Percentiles rank a stretch among this genome's conserved stretches.
phyloP scores from a whole-genome alignment of 768 basidiomycete species.

The Fibroporia radiculosa region DNA sequence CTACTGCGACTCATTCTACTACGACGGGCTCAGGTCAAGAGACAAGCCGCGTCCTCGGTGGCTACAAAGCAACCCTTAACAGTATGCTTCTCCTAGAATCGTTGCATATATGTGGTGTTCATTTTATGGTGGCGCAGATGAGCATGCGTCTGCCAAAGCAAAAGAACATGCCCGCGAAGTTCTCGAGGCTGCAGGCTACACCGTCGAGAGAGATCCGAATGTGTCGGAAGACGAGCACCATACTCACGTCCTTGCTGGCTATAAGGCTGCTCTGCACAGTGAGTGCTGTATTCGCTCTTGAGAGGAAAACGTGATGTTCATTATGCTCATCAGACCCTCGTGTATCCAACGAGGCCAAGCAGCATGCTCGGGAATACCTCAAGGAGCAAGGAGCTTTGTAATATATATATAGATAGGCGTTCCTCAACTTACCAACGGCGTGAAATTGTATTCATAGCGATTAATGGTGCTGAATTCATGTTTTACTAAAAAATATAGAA shows the following conservation, averaged over 20 bases:
- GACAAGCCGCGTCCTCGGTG: conserved; percentile 27
- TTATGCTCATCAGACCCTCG: conserved; percentile 32
- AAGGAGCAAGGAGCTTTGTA: conserved; percentile 19
- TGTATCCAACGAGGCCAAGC: conserved; percentile 41
- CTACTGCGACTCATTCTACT: too few species aligned
- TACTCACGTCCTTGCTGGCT: conserved; percentile 43
- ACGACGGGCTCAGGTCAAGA: conserved; percentile 15
- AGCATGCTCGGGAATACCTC: conserved; percentile 37
- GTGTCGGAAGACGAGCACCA: conserved; percentile 32
- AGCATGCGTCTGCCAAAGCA: conserved; percentile 37
- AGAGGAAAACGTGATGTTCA: background rate
- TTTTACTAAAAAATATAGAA: too few species aligned
- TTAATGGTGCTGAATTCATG: background rate
- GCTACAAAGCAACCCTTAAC: conserved; percentile 42
- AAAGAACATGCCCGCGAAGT: conserved; percentile 50
- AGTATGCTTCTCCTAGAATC: conserved; percentile 31
- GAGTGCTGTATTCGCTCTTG: conserved; percentile 10
- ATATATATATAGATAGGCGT: background rate
- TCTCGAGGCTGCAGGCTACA: conserved; percentile 36
- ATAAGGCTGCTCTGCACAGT: conserved; percentile 50
- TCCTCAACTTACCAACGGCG: too few species aligned
- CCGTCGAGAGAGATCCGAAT: conserved; percentile 21
- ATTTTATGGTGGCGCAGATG: conserved; percentile 25
- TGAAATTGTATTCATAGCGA: background rate
- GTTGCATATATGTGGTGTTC: too few species aligned